These are phyloP conservation scores for Peterozyma toletana DNA, from an alignment of 805 yeast genomes.

Conservation along the genomic window DNA sequence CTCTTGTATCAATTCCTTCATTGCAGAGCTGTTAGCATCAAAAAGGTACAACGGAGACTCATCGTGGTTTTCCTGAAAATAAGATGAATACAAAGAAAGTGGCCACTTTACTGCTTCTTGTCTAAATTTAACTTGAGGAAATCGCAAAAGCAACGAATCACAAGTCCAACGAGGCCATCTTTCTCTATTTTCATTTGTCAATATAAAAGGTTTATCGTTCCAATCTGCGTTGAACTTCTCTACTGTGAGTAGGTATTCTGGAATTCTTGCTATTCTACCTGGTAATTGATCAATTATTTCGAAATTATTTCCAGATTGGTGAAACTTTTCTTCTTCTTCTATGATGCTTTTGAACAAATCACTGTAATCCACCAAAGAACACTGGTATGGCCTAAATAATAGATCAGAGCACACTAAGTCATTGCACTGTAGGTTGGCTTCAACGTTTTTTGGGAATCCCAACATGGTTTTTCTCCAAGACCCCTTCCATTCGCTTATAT, in stretches of 20 bases:
- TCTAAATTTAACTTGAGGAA: conserved; percentile 58
- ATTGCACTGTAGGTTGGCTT: conserved; percentile 37
- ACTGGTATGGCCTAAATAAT: conserved; percentile 78
- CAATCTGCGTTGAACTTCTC: conserved; percentile 35
- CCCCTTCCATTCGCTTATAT: conserved; percentile 54
- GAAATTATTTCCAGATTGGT: conserved; percentile 6
- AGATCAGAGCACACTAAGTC: conserved; percentile 63
- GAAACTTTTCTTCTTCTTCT: conserved; percentile 31
- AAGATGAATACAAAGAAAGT: conserved; percentile 50
- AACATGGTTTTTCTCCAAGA: conserved; percentile 70
- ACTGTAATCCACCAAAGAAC: conserved; percentile 61
- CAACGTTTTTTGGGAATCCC: conserved; percentile 25
- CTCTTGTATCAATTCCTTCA: conserved; percentile 45
- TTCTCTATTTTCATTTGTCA: conserved; percentile 22
- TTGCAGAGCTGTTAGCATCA: conserved; percentile 73
- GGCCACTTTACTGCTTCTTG: conserved; percentile 88
- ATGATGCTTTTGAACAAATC: conserved; percentile 41
- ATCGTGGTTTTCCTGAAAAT: conserved; percentile 56
- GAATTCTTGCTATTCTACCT: conserved; percentile 44
- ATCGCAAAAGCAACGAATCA: conserved; percentile 37
- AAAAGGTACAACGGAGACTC: conserved; percentile 83
- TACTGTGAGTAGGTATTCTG: conserved; percentile 33
- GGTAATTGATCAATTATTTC: conserved; percentile 10
- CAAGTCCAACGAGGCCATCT: conserved; percentile 69
- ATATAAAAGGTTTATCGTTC: conserved; percentile 59